phyloP scores from a whole-genome alignment of 352 stramenopile genomes.

The Globisporangium apiculatum region DNA sequence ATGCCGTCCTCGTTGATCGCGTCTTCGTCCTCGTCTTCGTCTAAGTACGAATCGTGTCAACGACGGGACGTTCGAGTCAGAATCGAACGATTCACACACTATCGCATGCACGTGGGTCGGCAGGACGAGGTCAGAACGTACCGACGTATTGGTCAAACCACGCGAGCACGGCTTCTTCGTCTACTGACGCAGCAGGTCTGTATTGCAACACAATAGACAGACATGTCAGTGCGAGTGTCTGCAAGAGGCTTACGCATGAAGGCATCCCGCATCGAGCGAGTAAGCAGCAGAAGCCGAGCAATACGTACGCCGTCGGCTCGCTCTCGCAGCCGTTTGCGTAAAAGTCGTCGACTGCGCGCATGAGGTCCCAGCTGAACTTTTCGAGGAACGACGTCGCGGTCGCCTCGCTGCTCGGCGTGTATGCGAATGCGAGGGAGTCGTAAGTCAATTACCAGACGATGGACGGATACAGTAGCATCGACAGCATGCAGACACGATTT shows the following conservation, averaged over 20 bases:
- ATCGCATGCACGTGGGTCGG: too few relatives aligned
- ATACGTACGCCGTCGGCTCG: constrained; percentile 5
- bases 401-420: constrained; percentile 30
- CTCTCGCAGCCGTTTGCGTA: constrained; percentile 55
- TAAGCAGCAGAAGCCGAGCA: constrained; percentile 5
- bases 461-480: not conserved
- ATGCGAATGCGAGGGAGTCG: not conserved
- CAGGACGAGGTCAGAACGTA: constrained; percentile 6
- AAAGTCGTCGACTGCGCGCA: constrained; percentile 73
- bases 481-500: not conserved
- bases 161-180: constrained; percentile 27
- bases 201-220: not conserved
- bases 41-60: constrained; percentile 1
- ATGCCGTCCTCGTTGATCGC: constrained; percentile 69
- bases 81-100: too few relatives aligned
- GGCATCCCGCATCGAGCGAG: not conserved
- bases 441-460: not conserved
- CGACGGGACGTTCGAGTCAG: too few relatives aligned
- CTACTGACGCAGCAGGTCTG: not conserved
- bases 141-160: constrained; percentile 71
- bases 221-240: not conserved
- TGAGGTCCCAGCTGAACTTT: constrained; percentile 75
- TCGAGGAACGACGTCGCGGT: constrained; percentile 68
- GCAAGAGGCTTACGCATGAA: not conserved
- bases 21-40: constrained; percentile 54